Conservation (phyloP, 768 basidiomycete species). For the Russula sp. region DNA sequence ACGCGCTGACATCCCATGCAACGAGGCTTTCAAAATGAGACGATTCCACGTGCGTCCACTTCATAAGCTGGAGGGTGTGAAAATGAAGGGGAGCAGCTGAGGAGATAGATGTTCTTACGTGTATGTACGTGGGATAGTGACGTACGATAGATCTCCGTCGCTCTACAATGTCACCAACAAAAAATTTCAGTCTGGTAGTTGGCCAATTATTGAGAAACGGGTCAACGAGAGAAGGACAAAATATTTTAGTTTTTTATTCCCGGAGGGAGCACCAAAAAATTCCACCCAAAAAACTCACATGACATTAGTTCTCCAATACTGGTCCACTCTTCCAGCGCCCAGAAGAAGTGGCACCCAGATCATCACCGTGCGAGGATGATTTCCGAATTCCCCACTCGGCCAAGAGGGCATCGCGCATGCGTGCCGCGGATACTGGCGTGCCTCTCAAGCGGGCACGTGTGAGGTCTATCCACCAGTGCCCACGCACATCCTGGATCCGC, state of each 20-base stretch:
- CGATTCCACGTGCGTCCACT: constrained; percentile 4
- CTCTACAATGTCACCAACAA: neutral
- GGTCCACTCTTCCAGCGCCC: constrained; percentile 28
- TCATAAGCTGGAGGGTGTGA: neutral
- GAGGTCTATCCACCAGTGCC: constrained; percentile 31
- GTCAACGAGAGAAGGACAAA: neutral
- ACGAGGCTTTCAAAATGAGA: constrained; percentile 6
- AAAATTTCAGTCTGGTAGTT: neutral
- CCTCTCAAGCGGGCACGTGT: constrained; percentile 24
- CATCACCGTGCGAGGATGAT: neutral
- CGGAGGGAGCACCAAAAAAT: neutral
- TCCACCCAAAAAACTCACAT: neutral
- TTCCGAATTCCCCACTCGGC: constrained; percentile 28
- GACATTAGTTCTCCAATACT: constrained; percentile 12
- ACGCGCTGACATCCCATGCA: neutral
- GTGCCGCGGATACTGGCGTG: constrained; percentile 7
- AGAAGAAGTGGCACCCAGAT: neutral
- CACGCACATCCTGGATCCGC: constrained; percentile 28
- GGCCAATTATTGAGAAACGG: neutral
- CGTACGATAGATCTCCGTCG: constrained; percentile 4
- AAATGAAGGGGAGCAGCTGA: neutral
- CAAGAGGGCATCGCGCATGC: constrained; percentile 22
- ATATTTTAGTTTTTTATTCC: neutral
- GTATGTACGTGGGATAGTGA: neutral
- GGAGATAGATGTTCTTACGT: neutral